Base-by-base conservation (phyloP, 345 rosid genomes). In the Acer yangbiense region DNA sequence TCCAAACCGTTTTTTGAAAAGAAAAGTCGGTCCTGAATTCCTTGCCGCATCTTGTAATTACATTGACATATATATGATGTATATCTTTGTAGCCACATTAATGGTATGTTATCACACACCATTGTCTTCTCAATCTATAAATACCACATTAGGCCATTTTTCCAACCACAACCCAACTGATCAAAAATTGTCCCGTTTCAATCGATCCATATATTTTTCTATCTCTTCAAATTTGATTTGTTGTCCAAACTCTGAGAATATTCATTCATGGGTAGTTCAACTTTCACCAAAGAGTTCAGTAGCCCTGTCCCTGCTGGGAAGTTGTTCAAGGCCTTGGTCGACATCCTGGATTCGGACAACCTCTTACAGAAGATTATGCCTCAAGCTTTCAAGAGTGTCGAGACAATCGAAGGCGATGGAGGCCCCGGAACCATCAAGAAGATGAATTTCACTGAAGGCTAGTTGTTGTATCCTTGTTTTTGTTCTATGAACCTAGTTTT, bases 321-420 rank as follows among this genome's bases (percentile, higher is more conserved):
- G 27, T 7, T 85, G 81, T 87, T 83, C 77, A 76, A 80, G 50
- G 85, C 83, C 23, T 48, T 82, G 55, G 72, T 82, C 1, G 25
- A 23, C 25, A 23, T 23, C 12, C 80, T 85, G 27, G 83, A 85
- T 5, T 72, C 65, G 0, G 76, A 81, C 46, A 76, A 39, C 72
- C 81, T 85, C 25, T 20, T 83, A 20, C 88, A 84, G 7, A 83
- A 73, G 71, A 64, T 83, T 63, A 8, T 85, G 80, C 88, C 90
- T 70, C 81, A 85, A 14, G 66, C 62, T 25, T 3, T 87, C 23
- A 73, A 85, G 63, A 78, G 75, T 25, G n/a, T 78, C 4, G 81
- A 85, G 44, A 43, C 66, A 46, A 23, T 83, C 32, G 77, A 77
- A 76, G 88, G 89, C 3, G 73, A 85, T 29, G 88, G 88, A n/a